These are phyloP conservation scores for Pulveroboletus sp. DNA, from an alignment of 768 basidiomycete genomes.

Conservation along the genomic window DNA sequence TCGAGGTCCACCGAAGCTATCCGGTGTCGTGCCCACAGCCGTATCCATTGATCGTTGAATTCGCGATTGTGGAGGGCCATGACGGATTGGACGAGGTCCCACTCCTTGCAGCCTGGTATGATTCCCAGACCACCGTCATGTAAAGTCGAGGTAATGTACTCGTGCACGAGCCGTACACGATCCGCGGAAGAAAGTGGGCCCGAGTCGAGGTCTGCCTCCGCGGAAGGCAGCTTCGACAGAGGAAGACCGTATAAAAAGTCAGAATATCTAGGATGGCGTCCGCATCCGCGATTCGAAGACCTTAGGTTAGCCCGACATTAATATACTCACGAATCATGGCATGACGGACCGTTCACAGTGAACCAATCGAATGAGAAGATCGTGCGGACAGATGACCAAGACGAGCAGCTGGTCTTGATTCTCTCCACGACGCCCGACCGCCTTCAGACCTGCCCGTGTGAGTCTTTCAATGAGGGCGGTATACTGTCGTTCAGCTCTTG, in stretches of 20 bases:
- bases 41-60: conserved; percentile 79
- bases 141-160: conserved; percentile 63
- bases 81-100: conserved; percentile 78
- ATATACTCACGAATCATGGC: not conserved
- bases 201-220: conserved; percentile 40
- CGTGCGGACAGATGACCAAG: conserved; percentile 66
- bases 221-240: conserved; percentile 42
- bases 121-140: conserved; percentile 85
- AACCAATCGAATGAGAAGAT: conserved; percentile 59
- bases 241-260: conserved; percentile 77
- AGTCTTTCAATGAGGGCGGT: conserved; percentile 57
- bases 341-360: conserved; percentile 66
- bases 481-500: conserved; percentile 69
- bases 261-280: conserved; percentile 45
- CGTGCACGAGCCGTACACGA: conserved; percentile 73
- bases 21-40: conserved; percentile 64
- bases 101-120: conserved; percentile 62
- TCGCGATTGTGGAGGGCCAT: conserved; percentile 80
- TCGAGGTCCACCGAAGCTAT: conserved; percentile 63
- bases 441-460: conserved; percentile 58
- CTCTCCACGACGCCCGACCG: conserved; percentile 75
- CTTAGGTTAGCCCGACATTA: not conserved
- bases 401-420: conserved; percentile 70
- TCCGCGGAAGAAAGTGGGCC: conserved; percentile 63
- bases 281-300: not conserved